Percentiles rank a stretch among this genome's conserved stretches.
These are phyloP conservation scores for Isatis lusitanica DNA, from an alignment of 441 rosid species.

Conservation along the genomic window DNA sequence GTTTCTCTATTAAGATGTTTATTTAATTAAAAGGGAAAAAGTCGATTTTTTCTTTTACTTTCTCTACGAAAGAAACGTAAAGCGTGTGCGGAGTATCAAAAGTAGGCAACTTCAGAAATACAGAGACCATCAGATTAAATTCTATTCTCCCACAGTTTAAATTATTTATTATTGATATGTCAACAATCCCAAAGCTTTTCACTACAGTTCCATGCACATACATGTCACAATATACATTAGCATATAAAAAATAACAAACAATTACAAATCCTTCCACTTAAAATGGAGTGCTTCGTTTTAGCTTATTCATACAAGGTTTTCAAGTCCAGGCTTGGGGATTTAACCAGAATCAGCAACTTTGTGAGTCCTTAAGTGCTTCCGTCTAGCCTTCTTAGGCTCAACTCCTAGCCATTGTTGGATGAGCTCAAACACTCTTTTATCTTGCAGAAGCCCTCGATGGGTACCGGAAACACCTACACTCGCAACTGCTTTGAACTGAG, in stretches of 20 bases:
- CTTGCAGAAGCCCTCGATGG: conserved; percentile 63
- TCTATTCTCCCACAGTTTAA: neutral
- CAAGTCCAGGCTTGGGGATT: neutral
- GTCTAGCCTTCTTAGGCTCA: conserved; percentile 41
- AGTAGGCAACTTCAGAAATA: neutral
- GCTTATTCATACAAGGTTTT: neutral
- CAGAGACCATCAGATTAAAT: neutral
- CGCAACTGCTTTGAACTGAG: conserved; percentile 58
- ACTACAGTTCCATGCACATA: neutral
- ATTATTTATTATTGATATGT: neutral
- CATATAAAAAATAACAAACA: neutral
- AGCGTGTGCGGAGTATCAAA: neutral
- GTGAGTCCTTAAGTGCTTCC: conserved; percentile 40
- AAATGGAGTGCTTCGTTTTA: neutral
- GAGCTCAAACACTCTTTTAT: conserved; percentile 51
- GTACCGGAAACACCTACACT: conserved; percentile 61
- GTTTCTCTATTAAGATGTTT: neutral
- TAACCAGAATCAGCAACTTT: conserved; percentile 47
- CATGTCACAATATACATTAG: conserved; percentile 11
- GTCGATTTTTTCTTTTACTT: no score
- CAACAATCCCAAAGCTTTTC: neutral
- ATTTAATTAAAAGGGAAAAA: neutral
- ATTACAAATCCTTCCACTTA: conserved; percentile 8
- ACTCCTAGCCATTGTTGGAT: conserved; percentile 72
- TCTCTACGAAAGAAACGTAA: neutral